Base-by-base conservation (phyloP, 1,139 yeast genomes). In the Blastobotrys ciferrii region DNA sequence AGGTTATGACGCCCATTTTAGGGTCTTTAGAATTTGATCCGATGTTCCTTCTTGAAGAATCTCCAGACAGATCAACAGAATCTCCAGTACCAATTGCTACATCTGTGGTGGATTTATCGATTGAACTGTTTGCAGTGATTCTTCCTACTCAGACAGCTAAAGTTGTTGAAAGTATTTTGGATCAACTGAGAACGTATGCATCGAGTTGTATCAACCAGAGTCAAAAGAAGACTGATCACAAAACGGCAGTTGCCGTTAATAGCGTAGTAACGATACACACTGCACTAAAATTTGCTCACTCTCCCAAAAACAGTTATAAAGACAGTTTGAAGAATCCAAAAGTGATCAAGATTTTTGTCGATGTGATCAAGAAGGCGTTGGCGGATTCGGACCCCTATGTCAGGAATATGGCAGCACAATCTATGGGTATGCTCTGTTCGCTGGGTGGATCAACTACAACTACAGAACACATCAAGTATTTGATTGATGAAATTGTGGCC, bases 161-260 rank as follows among this genome's bases (percentile, higher is more conserved):
- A 54, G 85, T 92, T 49, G 97, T 92, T 61, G 83, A 85, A 50
- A 88, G 97, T 1, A 74, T 92, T 32, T 67, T 92, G 42, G 98
- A 91, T 57, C 89, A 84, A 52, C 69, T 92, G 53, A 75, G 91
- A 57, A 72, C 82, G 2, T 78, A 83, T 5, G 53, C 55, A 1
- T 28, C 19, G 9, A 28, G 49, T n/a, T 40, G 46, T 2, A 28
- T 28, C 6, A 48, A 42, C n/a, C 37, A 43, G 14, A 58, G 59
- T 1, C 51, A 66, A 11, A 55, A 55, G 32, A 32, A 40, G 14
- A 66, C 66, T 23, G 46, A 41, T 6, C 42, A 48, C 18, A 38
- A 40, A 15, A 43, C 33, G n/a, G 53, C 53, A 14, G 48, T 45
- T 13, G 59, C 89, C 2, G 47, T 51, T 18, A 50, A 49, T 19